These are phyloP conservation scores for Dichotomocladium elegans DNA, from an alignment of 371 early-diverging fungal species.

Conservation along the genomic window DNA sequence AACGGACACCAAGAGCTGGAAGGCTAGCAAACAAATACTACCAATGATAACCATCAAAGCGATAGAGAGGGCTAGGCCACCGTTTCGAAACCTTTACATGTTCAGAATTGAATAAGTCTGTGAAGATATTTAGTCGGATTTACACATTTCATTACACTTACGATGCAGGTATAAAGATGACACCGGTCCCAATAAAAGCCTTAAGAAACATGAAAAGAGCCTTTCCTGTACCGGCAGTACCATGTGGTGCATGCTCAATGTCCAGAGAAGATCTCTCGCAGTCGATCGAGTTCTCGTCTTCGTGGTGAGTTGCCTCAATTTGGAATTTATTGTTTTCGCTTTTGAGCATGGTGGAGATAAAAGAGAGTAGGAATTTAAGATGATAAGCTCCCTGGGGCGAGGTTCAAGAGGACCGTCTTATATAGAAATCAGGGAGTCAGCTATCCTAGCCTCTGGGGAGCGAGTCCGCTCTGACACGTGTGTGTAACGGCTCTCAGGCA, in stretches of 20 bases:
- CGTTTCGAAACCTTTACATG: conserved; percentile 25
- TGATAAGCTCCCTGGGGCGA: background rate
- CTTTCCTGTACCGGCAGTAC: conserved; percentile 55
- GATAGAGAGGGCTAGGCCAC: conserved; percentile 28
- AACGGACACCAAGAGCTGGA: conserved; percentile 22
- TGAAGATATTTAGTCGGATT: background rate
- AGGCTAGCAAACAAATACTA: conserved; percentile 22
- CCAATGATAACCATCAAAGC: conserved; percentile 28
- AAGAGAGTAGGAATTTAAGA: background rate
- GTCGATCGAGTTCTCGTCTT: conserved; percentile 12
- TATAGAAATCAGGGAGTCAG: too few relatives aligned
- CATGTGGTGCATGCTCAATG: conserved; percentile 22
- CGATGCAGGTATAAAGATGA: conserved; percentile 65
- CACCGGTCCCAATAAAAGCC: conserved; percentile 76
- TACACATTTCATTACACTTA: conserved; percentile 17
- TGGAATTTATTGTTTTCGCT: conserved; percentile 5
- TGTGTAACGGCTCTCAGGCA: too few relatives aligned
- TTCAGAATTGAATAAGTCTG: background rate
- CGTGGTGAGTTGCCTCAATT: conserved; percentile 6
- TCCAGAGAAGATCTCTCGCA: conserved; percentile 12
- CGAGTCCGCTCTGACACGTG: too few relatives aligned
- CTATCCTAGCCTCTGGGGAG: too few relatives aligned
- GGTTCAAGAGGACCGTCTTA: too few relatives aligned
- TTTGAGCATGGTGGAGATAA: conserved; percentile 2
- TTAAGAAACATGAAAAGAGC: conserved; percentile 76